Evolutionary conservation across 345 rosid genomes (phyloP).

Genomic region (Gossypium stocksii): DNA sequence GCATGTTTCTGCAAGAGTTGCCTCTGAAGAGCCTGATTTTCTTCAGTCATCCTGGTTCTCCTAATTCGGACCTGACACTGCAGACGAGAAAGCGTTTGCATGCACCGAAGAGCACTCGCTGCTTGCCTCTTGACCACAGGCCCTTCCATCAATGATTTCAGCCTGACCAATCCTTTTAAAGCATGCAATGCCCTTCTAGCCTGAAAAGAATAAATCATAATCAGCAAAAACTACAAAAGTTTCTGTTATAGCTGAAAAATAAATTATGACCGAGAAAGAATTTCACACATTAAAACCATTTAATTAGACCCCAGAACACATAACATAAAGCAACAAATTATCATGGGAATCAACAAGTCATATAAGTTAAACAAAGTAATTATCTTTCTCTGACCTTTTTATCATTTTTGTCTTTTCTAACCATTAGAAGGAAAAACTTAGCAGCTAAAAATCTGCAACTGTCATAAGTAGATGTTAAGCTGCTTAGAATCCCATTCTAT

Average conservation of each 20-base stretch:
- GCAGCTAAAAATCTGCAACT: not conserved
- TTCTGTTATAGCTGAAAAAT: not conserved
- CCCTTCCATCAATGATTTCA: constrained; percentile 81
- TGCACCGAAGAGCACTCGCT: constrained; percentile 61
- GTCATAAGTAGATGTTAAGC: not conserved
- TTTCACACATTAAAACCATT: not conserved
- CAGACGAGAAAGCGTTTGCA: constrained; percentile 86
- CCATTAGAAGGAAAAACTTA: too few species aligned
- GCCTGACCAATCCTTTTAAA: constrained; percentile 79
- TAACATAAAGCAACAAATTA: not conserved
- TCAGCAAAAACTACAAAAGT: not conserved
- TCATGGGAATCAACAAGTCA: not conserved
- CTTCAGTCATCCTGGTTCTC: constrained; percentile 82
- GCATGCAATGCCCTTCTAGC: constrained; percentile 82
- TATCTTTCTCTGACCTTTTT: too few species aligned
- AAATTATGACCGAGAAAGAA: not conserved
- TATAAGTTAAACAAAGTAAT: not conserved
- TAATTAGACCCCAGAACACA: not conserved
- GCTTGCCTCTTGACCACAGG: constrained; percentile 81
- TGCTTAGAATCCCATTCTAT: not conserved
- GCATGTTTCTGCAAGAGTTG: constrained; percentile 92
- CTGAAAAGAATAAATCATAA: constrained; percentile 31
- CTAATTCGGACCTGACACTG: constrained; percentile 78
- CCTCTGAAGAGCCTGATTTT: constrained; percentile 85
- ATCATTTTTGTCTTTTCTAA: too few species aligned